Evolutionary conservation across 2,329 filamentous ascomycete genomes (phyloP).

Genomic region (Myriosclerotinia duriaeana): DNA sequence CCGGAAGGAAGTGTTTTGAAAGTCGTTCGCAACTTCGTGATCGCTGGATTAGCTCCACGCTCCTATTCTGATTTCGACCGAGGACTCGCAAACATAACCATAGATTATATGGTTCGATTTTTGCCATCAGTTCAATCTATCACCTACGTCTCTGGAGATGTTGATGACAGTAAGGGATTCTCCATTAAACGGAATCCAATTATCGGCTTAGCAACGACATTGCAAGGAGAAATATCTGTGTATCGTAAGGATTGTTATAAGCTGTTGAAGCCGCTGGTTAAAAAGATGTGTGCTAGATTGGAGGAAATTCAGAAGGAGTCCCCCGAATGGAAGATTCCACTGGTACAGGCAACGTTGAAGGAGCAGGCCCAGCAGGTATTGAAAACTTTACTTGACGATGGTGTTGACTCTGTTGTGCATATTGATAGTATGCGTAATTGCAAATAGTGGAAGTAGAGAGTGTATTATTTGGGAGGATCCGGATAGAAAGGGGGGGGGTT

Average conservation of each 20-base stretch:
- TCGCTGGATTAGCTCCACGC: neutral
- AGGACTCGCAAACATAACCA: too few relatives aligned
- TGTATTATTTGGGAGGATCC: too few relatives aligned
- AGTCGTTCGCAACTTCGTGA: constrained; percentile 7
- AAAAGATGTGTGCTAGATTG: neutral
- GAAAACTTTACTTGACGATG: neutral
- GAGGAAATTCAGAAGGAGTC: neutral
- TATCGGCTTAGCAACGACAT: neutral
- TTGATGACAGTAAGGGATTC: neutral
- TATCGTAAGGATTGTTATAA: neutral
- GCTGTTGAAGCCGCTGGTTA: neutral
- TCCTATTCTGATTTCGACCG: too few relatives aligned
- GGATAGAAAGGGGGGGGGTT: too few relatives aligned
- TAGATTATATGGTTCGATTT: neutral
- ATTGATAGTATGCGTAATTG: neutral
- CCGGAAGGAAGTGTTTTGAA: neutral
- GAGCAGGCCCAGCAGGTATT: neutral
- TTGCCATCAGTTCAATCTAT: constrained; percentile 5
- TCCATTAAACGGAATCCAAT: neutral
- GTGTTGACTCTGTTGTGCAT: neutral
- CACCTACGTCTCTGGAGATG: neutral
- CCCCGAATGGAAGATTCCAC: neutral
- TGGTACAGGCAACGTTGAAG: neutral
- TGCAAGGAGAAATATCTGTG: neutral
- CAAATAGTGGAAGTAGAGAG: neutral